These are phyloP conservation scores for Candida hungchunana DNA, from an alignment of 805 yeast species.

Conservation along the genomic window DNA sequence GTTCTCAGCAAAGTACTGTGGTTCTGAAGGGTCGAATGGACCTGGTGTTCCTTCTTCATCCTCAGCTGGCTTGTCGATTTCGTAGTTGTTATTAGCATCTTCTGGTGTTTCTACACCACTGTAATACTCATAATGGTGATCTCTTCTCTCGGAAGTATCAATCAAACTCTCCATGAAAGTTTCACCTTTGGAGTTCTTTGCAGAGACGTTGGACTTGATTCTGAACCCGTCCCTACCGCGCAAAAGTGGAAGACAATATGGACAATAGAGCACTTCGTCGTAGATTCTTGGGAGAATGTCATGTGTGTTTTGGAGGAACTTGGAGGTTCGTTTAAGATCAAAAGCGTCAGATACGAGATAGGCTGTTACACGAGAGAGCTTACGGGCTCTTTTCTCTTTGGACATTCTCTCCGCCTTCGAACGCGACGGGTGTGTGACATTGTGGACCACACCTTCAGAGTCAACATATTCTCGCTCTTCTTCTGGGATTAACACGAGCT, in stretches of 20 bases:
- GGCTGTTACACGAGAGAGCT: slow-evolving; percentile 83
- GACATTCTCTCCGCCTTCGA: slow-evolving; percentile 51
- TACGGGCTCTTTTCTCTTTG: slow-evolving; percentile 43
- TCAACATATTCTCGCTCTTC: slow-evolving; percentile 25
- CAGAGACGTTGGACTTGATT: slow-evolving; percentile 57
- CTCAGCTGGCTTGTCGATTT: slow-evolving; percentile 29
- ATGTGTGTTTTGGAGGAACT: slow-evolving; percentile 65
- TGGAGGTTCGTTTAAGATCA: slow-evolving; percentile 55
- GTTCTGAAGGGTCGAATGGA: slow-evolving; percentile 89
- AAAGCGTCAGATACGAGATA: slow-evolving; percentile 85
- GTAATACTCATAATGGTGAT: slow-evolving; percentile 88
- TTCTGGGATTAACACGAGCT: slow-evolving; percentile 79
- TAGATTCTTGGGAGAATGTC: slow-evolving; percentile 82
- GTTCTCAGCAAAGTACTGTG: slow-evolving; percentile 72
- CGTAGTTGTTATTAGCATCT: slow-evolving; percentile 44
- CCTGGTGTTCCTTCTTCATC: slow-evolving; percentile 30
- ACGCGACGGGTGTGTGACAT: slow-evolving; percentile 8
- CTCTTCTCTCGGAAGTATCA: slow-evolving; percentile 77
- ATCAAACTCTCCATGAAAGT: slow-evolving; percentile 69
- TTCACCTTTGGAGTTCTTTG: slow-evolving; percentile 36
- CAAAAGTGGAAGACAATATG: slow-evolving; percentile 78
- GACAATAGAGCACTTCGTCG: slow-evolving; percentile 91
- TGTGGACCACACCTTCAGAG: slow-evolving; percentile 4
- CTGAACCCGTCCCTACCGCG: slow-evolving; percentile 82
- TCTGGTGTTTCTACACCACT: slow-evolving; percentile 67